A percentile compares a stretch with the other conserved stretches of the same genome.
Conservation (phyloP, 1,284 basidiomycete genomes). For the Meira miltonrushii region DNA sequence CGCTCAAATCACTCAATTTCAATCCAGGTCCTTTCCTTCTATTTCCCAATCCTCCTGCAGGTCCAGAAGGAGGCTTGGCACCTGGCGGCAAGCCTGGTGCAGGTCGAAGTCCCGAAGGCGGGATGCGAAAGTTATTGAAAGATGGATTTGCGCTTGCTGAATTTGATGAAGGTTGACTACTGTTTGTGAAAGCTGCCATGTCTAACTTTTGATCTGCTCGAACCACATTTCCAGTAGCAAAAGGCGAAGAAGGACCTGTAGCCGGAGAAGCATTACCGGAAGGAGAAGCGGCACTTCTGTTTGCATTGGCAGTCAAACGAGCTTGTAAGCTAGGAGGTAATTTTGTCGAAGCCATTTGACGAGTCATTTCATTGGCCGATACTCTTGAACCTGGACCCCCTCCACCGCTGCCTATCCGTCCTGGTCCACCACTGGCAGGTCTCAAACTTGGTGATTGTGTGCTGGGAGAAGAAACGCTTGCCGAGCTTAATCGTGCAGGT, state of each 20-base stretch:
- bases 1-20: slow-evolving; percentile 4
- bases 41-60: slow-evolving; percentile 55
- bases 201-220: slow-evolving; percentile 3
- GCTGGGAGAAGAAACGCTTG: background rate
- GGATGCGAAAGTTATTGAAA: background rate
- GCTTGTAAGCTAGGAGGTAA: slow-evolving; percentile 78
- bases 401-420: background rate
- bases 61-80: slow-evolving; percentile 12
- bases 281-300: slow-evolving; percentile 8
- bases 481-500: background rate
- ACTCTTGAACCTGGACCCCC: slow-evolving; percentile 8
- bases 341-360: slow-evolving; percentile 37
- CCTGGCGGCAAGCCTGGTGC: slow-evolving; percentile 7
- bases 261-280: slow-evolving; percentile 5
- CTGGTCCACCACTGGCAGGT: slow-evolving; percentile 8
- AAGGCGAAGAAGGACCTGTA: background rate
- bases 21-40: slow-evolving; percentile 58
- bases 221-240: background rate
- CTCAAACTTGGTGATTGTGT: background rate
- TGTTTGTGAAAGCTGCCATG: background rate
- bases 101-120: slow-evolving; percentile 1
- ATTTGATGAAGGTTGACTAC: slow-evolving; percentile 16
- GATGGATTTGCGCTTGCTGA: slow-evolving; percentile 17
- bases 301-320: slow-evolving; percentile 69
- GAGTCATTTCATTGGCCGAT: slow-evolving; percentile 26